phyloP scores from a whole-genome alignment of 805 yeast genomes.

The Maudiozyma turicensis region DNA sequence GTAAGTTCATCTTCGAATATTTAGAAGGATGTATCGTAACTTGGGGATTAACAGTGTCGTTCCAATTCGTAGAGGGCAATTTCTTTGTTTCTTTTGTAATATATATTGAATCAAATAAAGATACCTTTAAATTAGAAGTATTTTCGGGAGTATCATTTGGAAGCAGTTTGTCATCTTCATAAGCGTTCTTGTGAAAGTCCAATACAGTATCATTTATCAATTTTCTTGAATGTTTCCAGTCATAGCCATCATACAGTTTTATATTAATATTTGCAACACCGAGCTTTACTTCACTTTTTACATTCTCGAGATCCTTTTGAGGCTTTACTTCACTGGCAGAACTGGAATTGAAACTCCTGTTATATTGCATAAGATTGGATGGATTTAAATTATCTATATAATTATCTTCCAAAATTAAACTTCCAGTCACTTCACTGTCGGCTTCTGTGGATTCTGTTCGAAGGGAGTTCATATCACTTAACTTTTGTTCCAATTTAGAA shows the following conservation, averaged over 20 bases:
- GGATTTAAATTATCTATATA: conserved; percentile 1
- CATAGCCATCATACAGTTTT: conserved; percentile 79
- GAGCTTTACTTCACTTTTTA: not conserved
- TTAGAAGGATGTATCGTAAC: conserved; percentile 26
- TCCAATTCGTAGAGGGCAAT: conserved; percentile 38
- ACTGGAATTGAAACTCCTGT: not conserved
- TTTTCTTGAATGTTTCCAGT: conserved; percentile 72
- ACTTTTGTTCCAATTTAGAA: not conserved
- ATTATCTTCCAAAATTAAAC: not conserved
- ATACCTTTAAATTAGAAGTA: conserved; percentile 1
- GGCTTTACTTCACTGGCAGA: not conserved
- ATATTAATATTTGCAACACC: conserved; percentile 28
- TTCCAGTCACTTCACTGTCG: not conserved
- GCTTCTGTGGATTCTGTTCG: not conserved
- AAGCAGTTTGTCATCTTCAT: not conserved
- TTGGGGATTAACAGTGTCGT: conserved; percentile 45
- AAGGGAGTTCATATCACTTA: not conserved
- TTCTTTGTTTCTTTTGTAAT: conserved; percentile 46
- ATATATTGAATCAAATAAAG: conserved; percentile 62
- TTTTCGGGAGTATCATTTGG: not conserved
- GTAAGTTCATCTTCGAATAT: conserved; percentile 40
- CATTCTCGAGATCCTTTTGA: not conserved
- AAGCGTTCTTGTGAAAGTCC: conserved; percentile 28
- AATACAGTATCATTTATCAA: conserved; percentile 57
- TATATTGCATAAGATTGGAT: not conserved